phyloP scores from a whole-genome alignment of 257 asterid genomes.

The Galeopsis tetrahit region DNA sequence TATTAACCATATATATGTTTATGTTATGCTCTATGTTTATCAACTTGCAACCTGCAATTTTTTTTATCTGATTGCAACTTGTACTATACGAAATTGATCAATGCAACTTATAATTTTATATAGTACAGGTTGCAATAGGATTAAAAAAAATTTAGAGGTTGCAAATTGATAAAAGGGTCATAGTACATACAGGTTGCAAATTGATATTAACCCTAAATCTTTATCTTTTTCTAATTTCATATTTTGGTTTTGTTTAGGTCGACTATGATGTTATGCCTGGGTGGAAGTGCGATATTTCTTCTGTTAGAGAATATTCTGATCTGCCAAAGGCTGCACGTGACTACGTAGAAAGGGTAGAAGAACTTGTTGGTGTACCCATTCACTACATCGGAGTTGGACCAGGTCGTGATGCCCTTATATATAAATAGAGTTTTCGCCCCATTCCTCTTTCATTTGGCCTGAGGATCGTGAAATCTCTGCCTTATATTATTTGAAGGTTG shows the following conservation, averaged over 20 bases:
- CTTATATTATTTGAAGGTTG: slow-evolving; percentile 32
- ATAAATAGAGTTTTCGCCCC: slow-evolving; percentile 56
- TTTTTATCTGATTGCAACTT: too few species aligned
- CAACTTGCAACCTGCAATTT: too few species aligned
- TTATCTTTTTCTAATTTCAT: slow-evolving; percentile 2
- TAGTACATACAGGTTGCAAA: too few species aligned
- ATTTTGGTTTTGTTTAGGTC: slow-evolving; percentile 51
- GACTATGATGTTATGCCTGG: slow-evolving; percentile 92
- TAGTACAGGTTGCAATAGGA: too few species aligned
- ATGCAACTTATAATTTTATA: too few species aligned
- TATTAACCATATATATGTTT: too few species aligned
- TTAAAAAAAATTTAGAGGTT: too few species aligned
- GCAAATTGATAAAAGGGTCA: too few species aligned
- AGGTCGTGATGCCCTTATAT: slow-evolving; percentile 94
- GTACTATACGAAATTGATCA: too few species aligned
- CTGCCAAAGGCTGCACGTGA: slow-evolving; percentile 82
- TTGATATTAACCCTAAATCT: not conserved
- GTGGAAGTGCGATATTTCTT: slow-evolving; percentile 83
- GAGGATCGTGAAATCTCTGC: slow-evolving; percentile 27
- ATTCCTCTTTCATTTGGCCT: slow-evolving; percentile 22
- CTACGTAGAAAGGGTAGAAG: slow-evolving; percentile 89
- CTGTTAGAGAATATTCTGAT: slow-evolving; percentile 78
- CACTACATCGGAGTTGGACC: slow-evolving; percentile 97
- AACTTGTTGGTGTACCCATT: slow-evolving; percentile 81
- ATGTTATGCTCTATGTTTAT: too few species aligned